Percentiles rank a stretch among this genome's conserved stretches.
phyloP scores from a whole-genome alignment of 208 protist species.

The Leishmania amazonensis region DNA sequence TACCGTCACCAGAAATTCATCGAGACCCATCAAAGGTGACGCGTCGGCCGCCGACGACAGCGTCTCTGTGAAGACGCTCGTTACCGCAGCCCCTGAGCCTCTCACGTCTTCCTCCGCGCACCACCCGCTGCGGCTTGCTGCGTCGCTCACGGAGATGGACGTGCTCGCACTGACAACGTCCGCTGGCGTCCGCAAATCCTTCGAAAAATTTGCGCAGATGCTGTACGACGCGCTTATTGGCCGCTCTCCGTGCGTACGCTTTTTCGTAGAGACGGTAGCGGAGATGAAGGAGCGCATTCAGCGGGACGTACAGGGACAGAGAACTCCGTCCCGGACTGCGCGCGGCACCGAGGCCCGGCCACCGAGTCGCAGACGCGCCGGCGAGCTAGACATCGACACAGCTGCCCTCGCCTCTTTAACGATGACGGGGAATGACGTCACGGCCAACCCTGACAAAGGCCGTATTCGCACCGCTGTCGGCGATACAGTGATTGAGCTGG shows the following conservation, averaged over 20 bases:
- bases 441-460: background rate
- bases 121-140: slow-evolving; percentile 18
- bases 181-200: slow-evolving; percentile 76
- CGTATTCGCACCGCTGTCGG: slow-evolving; percentile 33
- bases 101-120: slow-evolving; percentile 1
- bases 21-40: background rate
- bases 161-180: slow-evolving; percentile 65
- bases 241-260: slow-evolving; percentile 53
- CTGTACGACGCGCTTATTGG: slow-evolving; percentile 80
- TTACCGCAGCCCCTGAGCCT: background rate
- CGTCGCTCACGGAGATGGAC: slow-evolving; percentile 40
- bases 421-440: background rate
- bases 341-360: background rate
- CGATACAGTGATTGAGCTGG: slow-evolving; percentile 45
- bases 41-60: background rate
- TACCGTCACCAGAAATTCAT: slow-evolving; percentile 33
- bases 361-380: background rate
- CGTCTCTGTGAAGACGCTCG: background rate
- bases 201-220: slow-evolving; percentile 73
- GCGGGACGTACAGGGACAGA: slow-evolving; percentile 37
- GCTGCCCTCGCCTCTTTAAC: background rate
- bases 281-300: slow-evolving; percentile 80
- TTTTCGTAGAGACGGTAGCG: slow-evolving; percentile 77
- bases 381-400: background rate
- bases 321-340: background rate